These are phyloP conservation scores for Fraxinus greggii DNA, from an alignment of 305 asterid genomes.

Conservation along the genomic window DNA sequence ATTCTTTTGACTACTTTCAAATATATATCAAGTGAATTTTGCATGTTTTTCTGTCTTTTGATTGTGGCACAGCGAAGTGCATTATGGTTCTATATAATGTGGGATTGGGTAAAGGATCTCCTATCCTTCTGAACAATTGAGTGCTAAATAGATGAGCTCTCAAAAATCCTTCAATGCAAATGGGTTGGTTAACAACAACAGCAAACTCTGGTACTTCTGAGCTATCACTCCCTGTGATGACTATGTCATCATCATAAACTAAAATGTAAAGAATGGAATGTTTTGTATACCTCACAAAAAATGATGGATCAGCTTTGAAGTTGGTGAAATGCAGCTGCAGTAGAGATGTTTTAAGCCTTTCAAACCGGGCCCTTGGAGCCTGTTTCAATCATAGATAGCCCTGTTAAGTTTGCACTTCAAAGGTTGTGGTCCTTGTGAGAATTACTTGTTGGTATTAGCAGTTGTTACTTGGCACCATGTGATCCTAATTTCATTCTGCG, in stretches of 20 bases:
- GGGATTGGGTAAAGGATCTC: not conserved
- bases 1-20: not conserved
- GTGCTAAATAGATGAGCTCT: not conserved
- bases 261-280: not conserved
- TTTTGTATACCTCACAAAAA: not conserved
- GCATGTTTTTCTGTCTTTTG: not conserved
- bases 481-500: not conserved
- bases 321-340: not conserved
- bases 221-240: not conserved
- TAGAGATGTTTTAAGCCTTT: not conserved
- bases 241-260: not conserved
- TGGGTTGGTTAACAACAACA: not conserved
- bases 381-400: not conserved
- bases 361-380: not conserved
- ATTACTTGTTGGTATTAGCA: not conserved
- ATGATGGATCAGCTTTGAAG: not conserved
- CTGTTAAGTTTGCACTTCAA: not conserved
- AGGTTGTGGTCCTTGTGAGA: not conserved
- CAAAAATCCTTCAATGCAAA: not conserved
- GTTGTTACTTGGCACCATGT: not conserved
- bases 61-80: not conserved
- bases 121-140: not conserved
- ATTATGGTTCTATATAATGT: not conserved
- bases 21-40: not conserved
- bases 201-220: not conserved